These are phyloP conservation scores for Syzygium jambos DNA, from an alignment of 345 rosid species.

Conservation along the genomic window DNA sequence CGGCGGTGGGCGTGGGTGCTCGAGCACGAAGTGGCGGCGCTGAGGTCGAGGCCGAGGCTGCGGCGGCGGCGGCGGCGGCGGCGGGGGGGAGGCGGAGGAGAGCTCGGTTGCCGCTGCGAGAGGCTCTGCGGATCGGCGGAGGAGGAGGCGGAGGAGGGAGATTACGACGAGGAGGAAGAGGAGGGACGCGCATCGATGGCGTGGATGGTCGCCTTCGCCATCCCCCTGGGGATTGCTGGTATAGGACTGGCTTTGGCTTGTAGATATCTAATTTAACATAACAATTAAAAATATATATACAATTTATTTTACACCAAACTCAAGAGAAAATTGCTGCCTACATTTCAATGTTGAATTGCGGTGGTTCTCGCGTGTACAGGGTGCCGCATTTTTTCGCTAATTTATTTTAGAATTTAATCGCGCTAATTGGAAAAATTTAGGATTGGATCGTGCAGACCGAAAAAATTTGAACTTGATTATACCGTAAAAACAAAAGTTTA, in stretches of 20 bases:
- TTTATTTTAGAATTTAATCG: not conserved
- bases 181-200: not conserved
- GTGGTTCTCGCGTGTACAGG: not conserved
- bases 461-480: not conserved
- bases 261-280: not conserved
- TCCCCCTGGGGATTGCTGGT: slow-evolving; percentile 43
- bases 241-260: slow-evolving; percentile 28
- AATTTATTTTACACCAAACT: not conserved
- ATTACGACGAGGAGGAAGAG: not conserved
- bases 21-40: slow-evolving; percentile 28
- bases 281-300: not conserved
- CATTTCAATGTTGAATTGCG: not conserved
- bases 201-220: slow-evolving; percentile 25
- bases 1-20: slow-evolving; percentile 43
- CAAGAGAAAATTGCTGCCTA: not conserved
- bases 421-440: not conserved
- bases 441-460: rapidly evolving
- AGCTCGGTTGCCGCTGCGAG: not conserved
- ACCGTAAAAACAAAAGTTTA: not conserved
- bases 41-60: slow-evolving; percentile 7
- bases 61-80: not conserved
- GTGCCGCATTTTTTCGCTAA: not conserved
- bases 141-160: not conserved
- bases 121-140: not conserved
- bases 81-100: not conserved